Evolutionary conservation across 2,329 filamentous ascomycete species (phyloP).

Genomic region (Conoideocrella luteorostrata): DNA sequence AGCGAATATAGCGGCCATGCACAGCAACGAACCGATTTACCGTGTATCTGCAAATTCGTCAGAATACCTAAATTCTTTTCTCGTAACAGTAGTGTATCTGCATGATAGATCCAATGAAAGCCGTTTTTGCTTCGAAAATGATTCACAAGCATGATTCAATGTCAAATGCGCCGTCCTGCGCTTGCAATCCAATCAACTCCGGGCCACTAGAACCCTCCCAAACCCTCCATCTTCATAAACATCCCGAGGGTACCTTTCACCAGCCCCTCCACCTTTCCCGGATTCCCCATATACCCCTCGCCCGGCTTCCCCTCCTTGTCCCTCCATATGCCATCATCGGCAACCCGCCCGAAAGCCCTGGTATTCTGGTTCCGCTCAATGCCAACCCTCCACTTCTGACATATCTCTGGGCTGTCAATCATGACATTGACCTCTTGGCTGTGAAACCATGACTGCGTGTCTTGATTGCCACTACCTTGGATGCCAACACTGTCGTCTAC

Average conservation of each 20-base stretch:
- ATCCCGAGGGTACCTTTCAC: slow-evolving; percentile 13
- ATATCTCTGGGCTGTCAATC: slow-evolving; percentile 58
- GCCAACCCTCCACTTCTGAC: slow-evolving; percentile 54
- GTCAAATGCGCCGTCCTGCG: too few species aligned
- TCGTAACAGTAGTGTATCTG: too few species aligned
- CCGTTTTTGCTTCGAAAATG: too few species aligned
- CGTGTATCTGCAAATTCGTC: too few species aligned
- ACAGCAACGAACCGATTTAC: too few species aligned
- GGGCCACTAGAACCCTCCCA: slow-evolving; percentile 8
- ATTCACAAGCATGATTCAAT: too few species aligned
- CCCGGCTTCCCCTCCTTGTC: slow-evolving; percentile 11
- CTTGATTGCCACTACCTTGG: slow-evolving; percentile 71
- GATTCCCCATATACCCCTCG: slow-evolving; percentile 14
- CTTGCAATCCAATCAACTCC: too few species aligned
- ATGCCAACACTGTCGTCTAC: slow-evolving; percentile 63
- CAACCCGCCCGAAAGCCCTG: slow-evolving; percentile 32
- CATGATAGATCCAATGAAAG: too few species aligned
- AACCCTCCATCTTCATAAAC: slow-evolving; percentile 12
- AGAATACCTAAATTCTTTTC: too few species aligned
- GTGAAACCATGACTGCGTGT: slow-evolving; percentile 75
- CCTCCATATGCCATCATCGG: slow-evolving; percentile 13
- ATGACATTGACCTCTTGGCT: slow-evolving; percentile 73
- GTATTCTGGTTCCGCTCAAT: slow-evolving; percentile 64
- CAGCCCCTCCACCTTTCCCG: slow-evolving; percentile 10
- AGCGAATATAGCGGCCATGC: too few species aligned